Conservation (phyloP, 108 stramenopile species). For the Nitzschia putrida region DNA sequence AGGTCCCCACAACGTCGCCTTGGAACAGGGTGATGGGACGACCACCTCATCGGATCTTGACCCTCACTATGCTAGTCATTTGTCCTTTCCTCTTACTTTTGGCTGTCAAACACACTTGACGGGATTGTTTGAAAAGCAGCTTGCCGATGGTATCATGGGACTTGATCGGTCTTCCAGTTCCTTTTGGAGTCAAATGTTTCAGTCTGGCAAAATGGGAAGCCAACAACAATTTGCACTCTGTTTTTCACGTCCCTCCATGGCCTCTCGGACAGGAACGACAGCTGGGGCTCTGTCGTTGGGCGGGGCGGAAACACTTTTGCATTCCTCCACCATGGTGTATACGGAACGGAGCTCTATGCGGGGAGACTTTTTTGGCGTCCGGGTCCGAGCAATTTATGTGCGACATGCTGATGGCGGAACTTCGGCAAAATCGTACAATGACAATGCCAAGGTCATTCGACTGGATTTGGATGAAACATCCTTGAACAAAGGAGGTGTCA, state of each 20-base stretch:
- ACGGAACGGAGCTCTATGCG: conserved; percentile 36
- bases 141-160: conserved; percentile 97
- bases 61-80: conserved; percentile 52
- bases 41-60: conserved; percentile 45
- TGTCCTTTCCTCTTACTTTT: conserved; percentile 79
- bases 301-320: conserved; percentile 74
- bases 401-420: conserved; percentile 42
- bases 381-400: conserved; percentile 63
- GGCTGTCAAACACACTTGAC: conserved; percentile 91
- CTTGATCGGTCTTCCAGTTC: conserved; percentile 61
- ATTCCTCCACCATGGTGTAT: conserved; percentile 81
- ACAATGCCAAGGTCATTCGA: conserved; percentile 26
- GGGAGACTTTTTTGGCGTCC: conserved; percentile 77
- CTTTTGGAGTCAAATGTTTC: conserved; percentile 76
- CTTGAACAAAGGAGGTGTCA: conserved; percentile 81
- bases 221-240: conserved; percentile 63
- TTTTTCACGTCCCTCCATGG: conserved; percentile 51
- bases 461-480: conserved; percentile 20
- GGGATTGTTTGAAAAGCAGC: conserved; percentile 92
- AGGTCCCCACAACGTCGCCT: conserved; percentile 52
- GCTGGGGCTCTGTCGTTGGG: conserved; percentile 90
- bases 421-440: conserved; percentile 19
- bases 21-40: conserved; percentile 19
- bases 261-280: conserved; percentile 56
- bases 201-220: conserved; percentile 25